phyloP scores from a whole-genome alignment of 306 rosid genomes.

The Argentina anserina region DNA sequence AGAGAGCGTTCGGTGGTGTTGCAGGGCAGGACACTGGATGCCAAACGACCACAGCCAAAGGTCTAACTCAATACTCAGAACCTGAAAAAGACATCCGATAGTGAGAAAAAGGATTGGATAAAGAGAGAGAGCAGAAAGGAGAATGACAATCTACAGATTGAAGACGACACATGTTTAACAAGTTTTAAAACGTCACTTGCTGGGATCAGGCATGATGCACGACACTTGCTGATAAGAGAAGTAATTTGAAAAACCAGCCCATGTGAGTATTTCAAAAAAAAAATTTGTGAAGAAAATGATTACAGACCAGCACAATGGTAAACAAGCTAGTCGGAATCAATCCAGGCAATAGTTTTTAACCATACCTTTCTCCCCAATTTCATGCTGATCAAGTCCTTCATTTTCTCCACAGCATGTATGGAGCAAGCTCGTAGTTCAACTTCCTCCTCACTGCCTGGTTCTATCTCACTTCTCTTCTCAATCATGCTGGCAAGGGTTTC shows the following conservation, averaged over 20 bases:
- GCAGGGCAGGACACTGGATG: conserved; percentile 58
- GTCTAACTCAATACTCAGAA: conserved; percentile 94
- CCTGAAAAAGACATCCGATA: conserved; percentile 45
- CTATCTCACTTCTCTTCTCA: conserved; percentile 65
- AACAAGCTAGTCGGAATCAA: not conserved
- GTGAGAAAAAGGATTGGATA: not conserved
- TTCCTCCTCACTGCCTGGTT: conserved; percentile 96
- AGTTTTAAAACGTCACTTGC: not conserved
- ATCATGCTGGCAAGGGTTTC: conserved; percentile 58
- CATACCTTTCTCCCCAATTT: conserved; percentile 77
- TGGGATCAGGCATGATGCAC: conserved; percentile 9
- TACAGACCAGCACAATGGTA: not conserved
- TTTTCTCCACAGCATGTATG: conserved; percentile 84
- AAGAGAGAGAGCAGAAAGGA: not conserved
- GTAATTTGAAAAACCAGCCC: not conserved
- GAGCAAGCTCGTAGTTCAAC: conserved; percentile 97
- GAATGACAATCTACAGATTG: not conserved
- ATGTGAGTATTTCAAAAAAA: not conserved
- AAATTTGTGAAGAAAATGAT: not conserved
- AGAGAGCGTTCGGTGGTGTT: conserved; percentile 90
- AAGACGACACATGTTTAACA: not conserved
- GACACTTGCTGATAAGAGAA: not conserved
- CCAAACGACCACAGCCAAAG: conserved; percentile 99
- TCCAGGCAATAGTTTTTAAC: not conserved
- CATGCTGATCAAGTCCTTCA: conserved; percentile 69